Evolutionary conservation across 768 basidiomycete genomes (phyloP).

Genomic region (Mycena olivaceomarginata): DNA sequence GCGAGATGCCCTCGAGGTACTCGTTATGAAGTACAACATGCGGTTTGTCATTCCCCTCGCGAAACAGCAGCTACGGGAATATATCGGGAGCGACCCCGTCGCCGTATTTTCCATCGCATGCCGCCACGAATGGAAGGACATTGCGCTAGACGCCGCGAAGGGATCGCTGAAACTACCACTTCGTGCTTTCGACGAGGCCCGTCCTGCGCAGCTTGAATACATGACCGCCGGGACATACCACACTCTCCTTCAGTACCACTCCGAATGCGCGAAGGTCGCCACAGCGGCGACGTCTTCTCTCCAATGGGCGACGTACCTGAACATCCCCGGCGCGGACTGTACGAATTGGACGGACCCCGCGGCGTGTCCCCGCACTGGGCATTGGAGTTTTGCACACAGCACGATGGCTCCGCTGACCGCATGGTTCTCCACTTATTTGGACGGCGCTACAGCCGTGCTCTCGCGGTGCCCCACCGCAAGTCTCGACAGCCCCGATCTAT

Average conservation of each 20-base stretch:
- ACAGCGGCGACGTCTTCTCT: constrained; percentile 1
- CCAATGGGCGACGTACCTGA: background rate
- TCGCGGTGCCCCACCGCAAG: background rate
- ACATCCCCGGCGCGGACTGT: constrained; percentile 15
- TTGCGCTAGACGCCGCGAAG: constrained; percentile 14
- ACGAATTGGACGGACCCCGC: constrained; percentile 14
- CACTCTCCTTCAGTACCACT: constrained; percentile 24
- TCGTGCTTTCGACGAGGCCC: constrained; percentile 13
- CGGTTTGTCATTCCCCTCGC: constrained; percentile 5
- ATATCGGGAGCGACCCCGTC: constrained; percentile 11
- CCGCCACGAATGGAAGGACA: constrained; percentile 24
- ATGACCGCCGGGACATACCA: constrained; percentile 17
- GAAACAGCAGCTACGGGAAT: constrained; percentile 15
- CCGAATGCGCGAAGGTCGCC: constrained; percentile 20
- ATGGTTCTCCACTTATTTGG: constrained; percentile 12
- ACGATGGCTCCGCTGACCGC: constrained; percentile 17
- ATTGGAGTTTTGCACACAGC: constrained; percentile 22
- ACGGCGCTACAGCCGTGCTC: background rate
- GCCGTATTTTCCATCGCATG: constrained; percentile 20
- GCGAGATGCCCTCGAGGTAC: constrained; percentile 3
- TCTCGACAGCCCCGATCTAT: constrained; percentile 10
- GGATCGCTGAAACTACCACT: background rate
- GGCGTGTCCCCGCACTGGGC: constrained; percentile 11
- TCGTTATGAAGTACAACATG: constrained; percentile 31
- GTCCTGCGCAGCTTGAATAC: constrained; percentile 10